These are phyloP conservation scores for Juncus inflexus DNA, from an alignment of 176 grass and related monocot genomes.

Conservation along the genomic window DNA sequence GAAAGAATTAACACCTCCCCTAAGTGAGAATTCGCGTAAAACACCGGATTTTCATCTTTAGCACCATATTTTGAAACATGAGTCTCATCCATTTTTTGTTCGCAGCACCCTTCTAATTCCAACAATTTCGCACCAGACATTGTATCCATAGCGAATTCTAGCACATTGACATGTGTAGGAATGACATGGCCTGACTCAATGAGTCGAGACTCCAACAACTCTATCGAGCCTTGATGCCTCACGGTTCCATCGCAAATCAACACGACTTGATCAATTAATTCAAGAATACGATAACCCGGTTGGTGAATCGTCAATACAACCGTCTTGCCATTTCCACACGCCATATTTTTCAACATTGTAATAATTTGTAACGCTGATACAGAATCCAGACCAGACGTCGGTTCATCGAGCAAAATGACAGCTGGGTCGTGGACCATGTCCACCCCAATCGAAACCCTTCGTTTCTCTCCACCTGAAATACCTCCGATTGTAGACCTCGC, in stretches of 20 bases:
- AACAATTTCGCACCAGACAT: constrained; percentile 28
- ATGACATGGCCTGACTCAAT: constrained; percentile 46
- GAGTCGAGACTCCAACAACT: constrained; percentile 48
- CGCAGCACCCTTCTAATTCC: constrained; percentile 11
- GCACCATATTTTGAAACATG: not conserved
- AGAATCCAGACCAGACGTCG: constrained; percentile 77
- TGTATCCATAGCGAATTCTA: constrained; percentile 86
- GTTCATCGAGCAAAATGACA: constrained; percentile 87
- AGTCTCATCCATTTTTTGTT: not conserved
- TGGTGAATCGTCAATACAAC: constrained; percentile 86
- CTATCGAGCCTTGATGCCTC: constrained; percentile 65
- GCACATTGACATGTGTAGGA: constrained; percentile 76
- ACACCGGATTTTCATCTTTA: constrained; percentile 4
- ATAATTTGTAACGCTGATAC: constrained; percentile 76
- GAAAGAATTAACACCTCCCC: constrained; percentile 50
- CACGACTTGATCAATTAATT: constrained; percentile 67
- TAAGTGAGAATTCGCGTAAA: constrained; percentile 52
- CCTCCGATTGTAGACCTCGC: constrained; percentile 39
- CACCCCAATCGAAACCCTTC: constrained; percentile 73
- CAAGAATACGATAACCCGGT: constrained; percentile 80
- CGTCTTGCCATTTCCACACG: constrained; percentile 41
- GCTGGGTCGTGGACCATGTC: constrained; percentile 84
- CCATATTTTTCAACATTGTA: constrained; percentile 72
- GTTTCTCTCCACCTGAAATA: constrained; percentile 73
- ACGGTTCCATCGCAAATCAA: constrained; percentile 62